Evolutionary conservation across 805 yeast genomes (phyloP), one percentile per base, ranked within the genome.

Genomic region (Kregervanrija fluxuum): DNA sequence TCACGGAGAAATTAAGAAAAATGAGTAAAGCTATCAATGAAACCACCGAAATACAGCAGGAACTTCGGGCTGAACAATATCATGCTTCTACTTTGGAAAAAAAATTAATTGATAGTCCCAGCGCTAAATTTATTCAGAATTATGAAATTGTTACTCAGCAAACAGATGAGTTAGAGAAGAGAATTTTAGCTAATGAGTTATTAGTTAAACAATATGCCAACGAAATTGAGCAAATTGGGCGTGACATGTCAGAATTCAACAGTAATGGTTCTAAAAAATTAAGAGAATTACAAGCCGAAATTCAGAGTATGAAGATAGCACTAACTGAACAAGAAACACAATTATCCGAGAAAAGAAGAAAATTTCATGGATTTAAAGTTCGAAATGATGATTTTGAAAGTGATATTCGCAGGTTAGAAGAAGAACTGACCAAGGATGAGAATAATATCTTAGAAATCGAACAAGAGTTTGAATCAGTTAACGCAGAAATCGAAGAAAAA

Each of bases 181-280:
- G 80, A 50, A 70, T 85, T 14, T 56, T 56, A 5, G 47, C 53
- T 0, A 65, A 84, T 16, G 57, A 65, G 14, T 53, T 55, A 4
- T 59, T 64, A 16, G 70, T 81, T 4, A 43, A 51, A 1, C 61
- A 61, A 6, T 69, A 73, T 13, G 57, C 66, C 14, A 50, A 55
- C 2, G 84, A 81, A 30, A 74, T 85, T 11, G 51, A 54, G 3
- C 58, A 59, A 8, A 80, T 85, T 43, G 85, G 85, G 56, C 74
- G 68, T 13, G 98, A 93, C 60, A 85, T 89, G 68, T 70, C 73
- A 42, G 98, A 93, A 54, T 91, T 89, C 59, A 78, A 75, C 47
- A 68, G 67, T 37, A 84, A 95, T 60, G 90, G 89, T 53, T 87
- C 90, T 1, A 75, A 82, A 1, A 95, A 91, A 60, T 69, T 95